Evolutionary conservation across 371 early-diverging fungal genomes (phyloP), one percentile per base, ranked within the genome.

Genomic region (Capniomyces stellatus): DNA sequence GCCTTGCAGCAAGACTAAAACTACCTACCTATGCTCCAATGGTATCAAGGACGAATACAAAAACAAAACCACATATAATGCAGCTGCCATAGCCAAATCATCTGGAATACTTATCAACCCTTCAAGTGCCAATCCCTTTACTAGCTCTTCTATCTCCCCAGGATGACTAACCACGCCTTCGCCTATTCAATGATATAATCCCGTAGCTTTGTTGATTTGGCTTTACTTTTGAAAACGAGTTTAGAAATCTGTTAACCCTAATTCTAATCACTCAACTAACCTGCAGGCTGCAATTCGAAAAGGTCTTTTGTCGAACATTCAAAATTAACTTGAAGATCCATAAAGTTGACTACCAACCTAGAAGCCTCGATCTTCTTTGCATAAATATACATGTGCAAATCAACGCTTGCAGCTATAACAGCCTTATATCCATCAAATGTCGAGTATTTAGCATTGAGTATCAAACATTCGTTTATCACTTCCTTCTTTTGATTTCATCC

Each of bases 371-470:
- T 67, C 6, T 66, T 63, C 23, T 74, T 70, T 21, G 79, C 60
- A 27, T 74, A 68, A 2, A 75, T 62, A 47, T 79, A 81, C 0
- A 80, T 73, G 18, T 79, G 77, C 52, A 84, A 71, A n/a, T 76
- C 76, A 12, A 83, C 60, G 24, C 81, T 81, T 23, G 81, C 79
- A n/a, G 85, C 85, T 0, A 82, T 70, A 1, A 83, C 85, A 13
- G 73, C 63, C 54, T 58, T 35, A 25, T 19, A 40, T 19, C 57
- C n/a, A 22, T 55, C 54, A 54, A 19, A 54, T 51, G 54, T 43
- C 13, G 25, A 13, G 19, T 8, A 57, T 41, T 25, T 19, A 57
- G 58, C 57, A n/a, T n/a, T n/a, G n/a, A n/a, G n/a, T n/a, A n/a
- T n/a, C n/a, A n/a, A n/a, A n/a, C n/a, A n/a, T n/a, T n/a, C n/a